phyloP scores from a whole-genome alignment of 805 yeast genomes.

The Pichia nakasei region DNA sequence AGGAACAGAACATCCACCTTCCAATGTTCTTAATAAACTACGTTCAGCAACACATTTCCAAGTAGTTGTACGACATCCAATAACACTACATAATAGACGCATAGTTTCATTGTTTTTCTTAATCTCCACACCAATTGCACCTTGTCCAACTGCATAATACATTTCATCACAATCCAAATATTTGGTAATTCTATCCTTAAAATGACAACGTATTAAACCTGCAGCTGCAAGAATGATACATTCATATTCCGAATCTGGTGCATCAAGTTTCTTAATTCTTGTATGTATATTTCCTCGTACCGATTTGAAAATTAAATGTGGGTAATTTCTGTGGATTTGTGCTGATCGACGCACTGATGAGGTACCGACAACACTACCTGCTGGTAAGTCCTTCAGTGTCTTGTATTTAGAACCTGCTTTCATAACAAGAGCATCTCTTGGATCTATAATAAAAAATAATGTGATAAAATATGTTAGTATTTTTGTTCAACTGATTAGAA shows the following conservation, averaged over 20 bases:
- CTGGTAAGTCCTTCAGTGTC: slow-evolving; percentile 66
- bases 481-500: no score
- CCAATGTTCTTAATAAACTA: slow-evolving; percentile 74
- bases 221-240: slow-evolving; percentile 91
- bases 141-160: slow-evolving; percentile 98
- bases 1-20: slow-evolving; percentile 98
- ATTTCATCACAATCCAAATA: slow-evolving; percentile 65
- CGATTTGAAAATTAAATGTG: slow-evolving; percentile 68
- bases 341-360: slow-evolving; percentile 92
- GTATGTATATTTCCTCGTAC: slow-evolving; percentile 83
- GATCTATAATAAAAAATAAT: slow-evolving; percentile 38
- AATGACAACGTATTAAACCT: slow-evolving; percentile 68
- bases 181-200: slow-evolving; percentile 68
- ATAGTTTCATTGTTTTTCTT: slow-evolving; percentile 57
- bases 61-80: slow-evolving; percentile 60
- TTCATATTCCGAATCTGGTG: slow-evolving; percentile 41
- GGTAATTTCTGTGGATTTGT: slow-evolving; percentile 71
- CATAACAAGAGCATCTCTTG: slow-evolving; percentile 88
- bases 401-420: slow-evolving; percentile 53
- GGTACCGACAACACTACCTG: slow-evolving; percentile 84
- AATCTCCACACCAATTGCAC: slow-evolving; percentile 91
- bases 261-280: slow-evolving; percentile 73
- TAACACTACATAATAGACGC: slow-evolving; percentile 47
- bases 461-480: slow-evolving; percentile 8
- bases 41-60: slow-evolving; percentile 84